Conservation (phyloP, 1,139 yeast genomes). For the Suhomyces guaymorum region DNA sequence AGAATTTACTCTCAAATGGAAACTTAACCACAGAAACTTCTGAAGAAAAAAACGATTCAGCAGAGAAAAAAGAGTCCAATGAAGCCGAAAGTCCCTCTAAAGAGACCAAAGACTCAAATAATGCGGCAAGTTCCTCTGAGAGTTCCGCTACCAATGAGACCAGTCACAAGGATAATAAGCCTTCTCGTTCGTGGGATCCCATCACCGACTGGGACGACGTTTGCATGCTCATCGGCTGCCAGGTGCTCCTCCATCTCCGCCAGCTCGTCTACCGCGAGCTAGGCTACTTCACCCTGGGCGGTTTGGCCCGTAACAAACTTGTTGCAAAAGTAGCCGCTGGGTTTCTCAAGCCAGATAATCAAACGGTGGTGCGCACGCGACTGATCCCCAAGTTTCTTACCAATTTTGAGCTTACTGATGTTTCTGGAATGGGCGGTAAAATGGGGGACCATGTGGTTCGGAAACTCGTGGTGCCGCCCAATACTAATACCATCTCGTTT, state of each 20-base stretch:
- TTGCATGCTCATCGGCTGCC: constrained; percentile 64
- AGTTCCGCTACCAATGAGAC: too few species aligned
- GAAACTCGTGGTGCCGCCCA: constrained; percentile 45
- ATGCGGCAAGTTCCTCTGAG: too few species aligned
- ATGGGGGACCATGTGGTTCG: constrained; percentile 63
- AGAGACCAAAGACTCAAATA: too few species aligned
- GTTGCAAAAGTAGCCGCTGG: constrained; percentile 92
- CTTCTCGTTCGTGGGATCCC: too few species aligned
- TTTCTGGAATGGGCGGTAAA: constrained; percentile 93
- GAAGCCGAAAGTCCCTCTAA: too few species aligned
- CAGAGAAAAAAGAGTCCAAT: too few species aligned
- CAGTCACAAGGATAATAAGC: too few species aligned
- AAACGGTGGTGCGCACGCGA: constrained; percentile 64
- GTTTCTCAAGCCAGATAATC: constrained; percentile 79
- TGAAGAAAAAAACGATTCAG: too few species aligned
- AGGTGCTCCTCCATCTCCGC: constrained; percentile 56
- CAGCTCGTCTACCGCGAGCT: constrained; percentile 50
- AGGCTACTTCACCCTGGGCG: constrained; percentile 89
- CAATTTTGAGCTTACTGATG: constrained; percentile 66
- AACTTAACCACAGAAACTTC: background rate
- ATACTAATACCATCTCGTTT: constrained; percentile 41
- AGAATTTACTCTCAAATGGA: constrained; percentile 9
- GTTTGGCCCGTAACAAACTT: constrained; percentile 72
- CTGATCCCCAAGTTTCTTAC: constrained; percentile 55
- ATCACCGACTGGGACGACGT: constrained; percentile 96